phyloP scores from a whole-genome alignment of 768 basidiomycete species.

The Gloeopeniophorella convolvens region DNA sequence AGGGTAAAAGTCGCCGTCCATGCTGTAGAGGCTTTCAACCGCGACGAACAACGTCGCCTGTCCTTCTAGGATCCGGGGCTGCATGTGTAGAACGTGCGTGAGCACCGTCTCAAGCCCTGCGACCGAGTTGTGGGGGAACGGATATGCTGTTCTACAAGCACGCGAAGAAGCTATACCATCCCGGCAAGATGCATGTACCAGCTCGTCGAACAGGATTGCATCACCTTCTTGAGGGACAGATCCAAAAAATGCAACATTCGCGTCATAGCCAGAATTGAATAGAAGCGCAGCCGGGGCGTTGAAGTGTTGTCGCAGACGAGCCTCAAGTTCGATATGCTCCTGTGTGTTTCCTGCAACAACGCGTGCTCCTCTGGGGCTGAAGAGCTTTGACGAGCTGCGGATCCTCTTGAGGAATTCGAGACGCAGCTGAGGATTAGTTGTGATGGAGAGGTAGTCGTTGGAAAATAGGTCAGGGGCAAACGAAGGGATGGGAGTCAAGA shows the following conservation, averaged over 20 bases:
- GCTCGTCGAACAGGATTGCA: constrained; percentile 45
- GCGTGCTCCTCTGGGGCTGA: constrained; percentile 47
- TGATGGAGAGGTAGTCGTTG: constrained; percentile 47
- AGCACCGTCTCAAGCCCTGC: constrained; percentile 29
- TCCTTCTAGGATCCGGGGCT: too few species aligned
- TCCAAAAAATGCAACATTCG: constrained; percentile 44
- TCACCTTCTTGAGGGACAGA: constrained; percentile 40
- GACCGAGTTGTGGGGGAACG: constrained; percentile 43
- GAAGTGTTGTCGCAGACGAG: constrained; percentile 34
- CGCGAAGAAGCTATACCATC: constrained; percentile 43
- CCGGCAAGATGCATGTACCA: constrained; percentile 45
- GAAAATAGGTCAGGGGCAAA: constrained; percentile 34
- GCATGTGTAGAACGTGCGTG: constrained; percentile 23
- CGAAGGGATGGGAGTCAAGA: background rate
- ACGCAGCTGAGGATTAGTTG: constrained; percentile 30
- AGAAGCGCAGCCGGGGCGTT: constrained; percentile 37
- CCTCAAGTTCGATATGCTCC: constrained; percentile 37
- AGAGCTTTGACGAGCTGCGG: constrained; percentile 21
- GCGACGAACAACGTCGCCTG: constrained; percentile 85
- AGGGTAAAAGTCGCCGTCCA: constrained; percentile 91
- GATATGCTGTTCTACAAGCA: constrained; percentile 22
- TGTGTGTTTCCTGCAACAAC: constrained; percentile 39
- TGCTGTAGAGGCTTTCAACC: constrained; percentile 85
- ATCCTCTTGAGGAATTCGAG: constrained; percentile 29
- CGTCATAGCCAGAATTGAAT: constrained; percentile 49